These are phyloP conservation scores for Rhizopogon sp. DNA, from an alignment of 768 basidiomycete genomes.

Conservation along the genomic window DNA sequence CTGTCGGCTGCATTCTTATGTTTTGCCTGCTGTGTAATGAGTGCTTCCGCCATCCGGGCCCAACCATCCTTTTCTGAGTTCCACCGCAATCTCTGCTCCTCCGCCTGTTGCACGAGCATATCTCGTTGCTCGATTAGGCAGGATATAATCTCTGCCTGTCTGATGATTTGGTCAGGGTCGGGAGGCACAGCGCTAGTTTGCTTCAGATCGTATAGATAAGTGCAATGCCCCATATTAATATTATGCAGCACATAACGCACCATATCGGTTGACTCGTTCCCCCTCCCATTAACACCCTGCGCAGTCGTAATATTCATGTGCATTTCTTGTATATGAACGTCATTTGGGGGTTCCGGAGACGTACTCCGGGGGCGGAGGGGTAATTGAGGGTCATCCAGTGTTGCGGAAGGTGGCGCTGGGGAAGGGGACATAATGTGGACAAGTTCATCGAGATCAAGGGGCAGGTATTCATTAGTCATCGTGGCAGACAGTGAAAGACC, in stretches of 20 bases:
- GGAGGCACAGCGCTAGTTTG: conserved; percentile 39
- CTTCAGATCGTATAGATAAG: conserved; percentile 36
- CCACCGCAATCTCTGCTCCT: conserved; percentile 60
- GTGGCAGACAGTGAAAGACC: conserved; percentile 1
- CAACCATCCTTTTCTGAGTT: conserved; percentile 59
- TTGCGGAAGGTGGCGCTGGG: conserved; percentile 28
- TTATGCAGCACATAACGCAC: conserved; percentile 31
- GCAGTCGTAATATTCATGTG: conserved; percentile 42
- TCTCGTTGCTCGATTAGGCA: conserved; percentile 54
- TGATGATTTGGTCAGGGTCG: conserved; percentile 41
- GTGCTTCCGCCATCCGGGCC: conserved; percentile 62
- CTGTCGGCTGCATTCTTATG: conserved; percentile 30
- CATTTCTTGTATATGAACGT: conserved; percentile 45
- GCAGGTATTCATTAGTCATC: conserved; percentile 32
- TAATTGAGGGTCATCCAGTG: conserved; percentile 16
- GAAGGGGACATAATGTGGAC: conserved; percentile 50
- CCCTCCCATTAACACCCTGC: conserved; percentile 30
- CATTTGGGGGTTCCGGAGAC: conserved; percentile 36
- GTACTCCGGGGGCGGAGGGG: conserved; percentile 14
- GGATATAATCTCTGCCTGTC: conserved; percentile 61
- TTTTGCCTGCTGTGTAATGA: conserved; percentile 45
- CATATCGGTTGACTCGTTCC: conserved; percentile 55
- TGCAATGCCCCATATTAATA: conserved; percentile 7
- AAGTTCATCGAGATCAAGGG: conserved; percentile 51
- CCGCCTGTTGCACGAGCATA: conserved; percentile 43